phyloP scores from a whole-genome alignment of 345 rosid species.

The Cochlearia excelsa region DNA sequence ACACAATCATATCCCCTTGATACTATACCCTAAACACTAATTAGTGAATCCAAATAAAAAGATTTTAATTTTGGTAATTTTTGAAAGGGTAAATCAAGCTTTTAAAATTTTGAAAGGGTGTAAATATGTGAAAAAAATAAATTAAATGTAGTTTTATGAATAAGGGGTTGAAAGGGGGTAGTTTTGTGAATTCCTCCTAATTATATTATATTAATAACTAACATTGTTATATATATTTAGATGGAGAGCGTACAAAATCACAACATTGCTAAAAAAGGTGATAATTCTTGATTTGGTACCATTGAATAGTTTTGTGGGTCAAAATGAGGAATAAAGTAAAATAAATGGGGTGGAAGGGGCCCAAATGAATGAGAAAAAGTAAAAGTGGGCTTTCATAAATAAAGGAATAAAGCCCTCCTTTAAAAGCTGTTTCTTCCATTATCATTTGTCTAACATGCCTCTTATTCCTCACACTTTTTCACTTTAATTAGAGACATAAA shows the following conservation, averaged over 20 bases:
- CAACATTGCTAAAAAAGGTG: neutral
- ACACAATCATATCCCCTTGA: too few species aligned
- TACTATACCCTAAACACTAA: too few species aligned
- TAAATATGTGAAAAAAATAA: too few species aligned
- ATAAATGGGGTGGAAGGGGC: slow-evolving; percentile 17
- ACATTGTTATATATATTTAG: too few species aligned
- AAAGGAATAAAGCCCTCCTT: slow-evolving; percentile 29
- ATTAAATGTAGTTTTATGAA: too few species aligned
- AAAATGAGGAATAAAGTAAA: slow-evolving; percentile 17
- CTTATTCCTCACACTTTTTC: slow-evolving; percentile 6
- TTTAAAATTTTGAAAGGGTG: too few species aligned
- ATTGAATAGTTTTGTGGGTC: slow-evolving; percentile 24
- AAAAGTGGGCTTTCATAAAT: slow-evolving; percentile 35
- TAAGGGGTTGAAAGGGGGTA: too few species aligned
- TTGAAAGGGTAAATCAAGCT: too few species aligned
- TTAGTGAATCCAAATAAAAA: too few species aligned
- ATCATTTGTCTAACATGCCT: slow-evolving; percentile 38
- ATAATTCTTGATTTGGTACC: slow-evolving; percentile 19
- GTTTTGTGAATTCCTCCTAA: too few species aligned
- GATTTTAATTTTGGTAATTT: too few species aligned
- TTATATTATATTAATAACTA: too few species aligned
- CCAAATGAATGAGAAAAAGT: slow-evolving; percentile 31
- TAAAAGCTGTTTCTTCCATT: slow-evolving; percentile 34
- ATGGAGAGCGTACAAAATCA: neutral
- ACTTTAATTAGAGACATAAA: neutral